Conservation (phyloP, 129 eudicot species). For the Flaveria trinervia region DNA sequence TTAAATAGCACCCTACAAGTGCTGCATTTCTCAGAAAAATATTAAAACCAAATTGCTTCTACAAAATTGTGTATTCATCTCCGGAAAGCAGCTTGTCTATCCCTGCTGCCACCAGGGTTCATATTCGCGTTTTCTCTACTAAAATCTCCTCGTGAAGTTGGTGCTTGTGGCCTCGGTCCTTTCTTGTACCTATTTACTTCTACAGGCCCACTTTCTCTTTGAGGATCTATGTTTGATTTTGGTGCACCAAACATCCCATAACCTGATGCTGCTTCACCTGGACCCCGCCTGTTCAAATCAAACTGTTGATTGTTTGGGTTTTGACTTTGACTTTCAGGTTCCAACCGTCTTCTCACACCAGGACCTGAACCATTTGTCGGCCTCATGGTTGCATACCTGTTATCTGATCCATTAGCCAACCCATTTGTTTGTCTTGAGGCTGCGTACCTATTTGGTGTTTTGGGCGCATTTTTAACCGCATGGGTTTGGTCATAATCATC, state of each 20-base stretch:
- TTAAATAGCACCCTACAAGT: slow-evolving; percentile 25
- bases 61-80: slow-evolving; percentile 36
- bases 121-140: slow-evolving; percentile 33
- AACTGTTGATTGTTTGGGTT: slow-evolving; percentile 22
- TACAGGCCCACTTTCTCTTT: slow-evolving; percentile 22
- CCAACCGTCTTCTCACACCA: slow-evolving; percentile 27
- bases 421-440: slow-evolving; percentile 20
- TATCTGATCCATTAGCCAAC: slow-evolving; percentile 15
- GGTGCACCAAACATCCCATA: slow-evolving; percentile 45
- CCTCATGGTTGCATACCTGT: slow-evolving; percentile 28
- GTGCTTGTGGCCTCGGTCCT: slow-evolving; percentile 27
- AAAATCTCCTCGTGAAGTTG: slow-evolving; percentile 34
- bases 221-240: slow-evolving; percentile 9
- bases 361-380: background rate
- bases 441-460: slow-evolving; percentile 41
- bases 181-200: slow-evolving; percentile 57
- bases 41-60: slow-evolving; percentile 5
- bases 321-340: slow-evolving; percentile 37
- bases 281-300: slow-evolving; percentile 26
- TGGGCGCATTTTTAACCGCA: slow-evolving; percentile 23
- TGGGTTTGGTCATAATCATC: slow-evolving; percentile 34
- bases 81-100: slow-evolving; percentile 24
- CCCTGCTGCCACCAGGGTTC: slow-evolving; percentile 29
- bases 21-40: slow-evolving; percentile 21
- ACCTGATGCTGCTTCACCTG: slow-evolving; percentile 30